A percentile compares a stretch with the other conserved stretches of the same genome.
Conservation (phyloP, 352 stramenopile species). For the Globisporangium irregulare region DNA sequence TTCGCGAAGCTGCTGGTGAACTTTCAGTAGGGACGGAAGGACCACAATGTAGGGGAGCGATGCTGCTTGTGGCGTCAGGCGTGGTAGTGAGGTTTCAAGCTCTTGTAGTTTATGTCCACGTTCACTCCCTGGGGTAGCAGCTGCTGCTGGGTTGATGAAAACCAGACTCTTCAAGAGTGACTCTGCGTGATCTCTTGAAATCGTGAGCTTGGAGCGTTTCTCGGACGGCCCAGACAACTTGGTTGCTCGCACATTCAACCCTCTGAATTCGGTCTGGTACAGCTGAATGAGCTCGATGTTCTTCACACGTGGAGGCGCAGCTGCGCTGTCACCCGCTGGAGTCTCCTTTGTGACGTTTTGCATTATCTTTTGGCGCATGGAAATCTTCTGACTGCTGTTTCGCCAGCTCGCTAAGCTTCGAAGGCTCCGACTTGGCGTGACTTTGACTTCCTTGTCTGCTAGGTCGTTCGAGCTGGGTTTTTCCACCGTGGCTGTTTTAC, state of each 20-base stretch:
- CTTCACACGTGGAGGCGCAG: not conserved
- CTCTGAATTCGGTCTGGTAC: constrained; percentile 44
- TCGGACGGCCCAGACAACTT: constrained; percentile 37
- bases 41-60: constrained; percentile 30
- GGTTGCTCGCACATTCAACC: constrained; percentile 35
- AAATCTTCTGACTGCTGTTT: constrained; percentile 21
- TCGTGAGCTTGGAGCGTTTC: constrained; percentile 30
- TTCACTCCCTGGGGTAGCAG: not conserved
- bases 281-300: constrained; percentile 28
- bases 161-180: constrained; percentile 39
- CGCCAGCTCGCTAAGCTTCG: constrained; percentile 18
- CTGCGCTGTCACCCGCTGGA: not conserved
- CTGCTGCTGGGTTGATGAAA: constrained; percentile 34
- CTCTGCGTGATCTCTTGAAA: constrained; percentile 44
- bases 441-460: not conserved
- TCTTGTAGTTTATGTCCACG: not conserved
- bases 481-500: not conserved
- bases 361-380: constrained; percentile 23
- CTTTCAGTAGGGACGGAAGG: constrained; percentile 43
- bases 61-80: not conserved
- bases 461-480: not conserved
- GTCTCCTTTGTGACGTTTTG: not conserved
- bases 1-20: constrained; percentile 26
- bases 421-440: not conserved
- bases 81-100: not conserved